Evolutionary conservation across 306 rosid genomes (phyloP).

Genomic region (Castanea crenata): DNA sequence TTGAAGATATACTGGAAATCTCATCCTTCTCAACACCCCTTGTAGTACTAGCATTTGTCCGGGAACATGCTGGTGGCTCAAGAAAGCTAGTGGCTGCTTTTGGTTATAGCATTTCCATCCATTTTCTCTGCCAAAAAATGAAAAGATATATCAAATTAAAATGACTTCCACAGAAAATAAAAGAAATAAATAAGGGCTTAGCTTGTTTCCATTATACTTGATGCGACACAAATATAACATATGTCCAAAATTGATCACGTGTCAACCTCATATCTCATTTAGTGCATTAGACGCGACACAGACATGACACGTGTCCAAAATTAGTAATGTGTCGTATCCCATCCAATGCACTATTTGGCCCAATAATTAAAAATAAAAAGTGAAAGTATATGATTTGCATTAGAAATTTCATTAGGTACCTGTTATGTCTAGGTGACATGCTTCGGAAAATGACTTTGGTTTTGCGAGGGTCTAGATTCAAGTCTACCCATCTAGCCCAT

Average conservation of each 20-base stretch:
- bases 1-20: conserved; percentile 86
- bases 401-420: conserved; percentile 37
- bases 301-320: no score
- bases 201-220: no score
- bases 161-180: neutral
- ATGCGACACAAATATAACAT: no score
- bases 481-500: conserved; percentile 97
- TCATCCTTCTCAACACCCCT: conserved; percentile 74
- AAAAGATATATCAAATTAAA: neutral
- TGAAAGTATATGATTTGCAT: neutral
- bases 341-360: no score
- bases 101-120: conserved; percentile 96
- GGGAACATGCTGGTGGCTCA: conserved; percentile 82
- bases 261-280: no score
- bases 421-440: conserved; percentile 95
- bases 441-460: conserved; percentile 79
- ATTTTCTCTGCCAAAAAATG: conserved; percentile 55
- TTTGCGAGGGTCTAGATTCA: conserved; percentile 66
- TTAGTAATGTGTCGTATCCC: rapidly evolving
- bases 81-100: conserved; percentile 66
- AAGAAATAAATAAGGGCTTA: neutral
- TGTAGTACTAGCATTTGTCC: conserved; percentile 63
- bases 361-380: neutral
- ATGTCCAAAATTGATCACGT: no score
- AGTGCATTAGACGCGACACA: neutral